phyloP scores from a whole-genome alignment of 768 basidiomycete species.

The Pisolithus microcarpus region DNA sequence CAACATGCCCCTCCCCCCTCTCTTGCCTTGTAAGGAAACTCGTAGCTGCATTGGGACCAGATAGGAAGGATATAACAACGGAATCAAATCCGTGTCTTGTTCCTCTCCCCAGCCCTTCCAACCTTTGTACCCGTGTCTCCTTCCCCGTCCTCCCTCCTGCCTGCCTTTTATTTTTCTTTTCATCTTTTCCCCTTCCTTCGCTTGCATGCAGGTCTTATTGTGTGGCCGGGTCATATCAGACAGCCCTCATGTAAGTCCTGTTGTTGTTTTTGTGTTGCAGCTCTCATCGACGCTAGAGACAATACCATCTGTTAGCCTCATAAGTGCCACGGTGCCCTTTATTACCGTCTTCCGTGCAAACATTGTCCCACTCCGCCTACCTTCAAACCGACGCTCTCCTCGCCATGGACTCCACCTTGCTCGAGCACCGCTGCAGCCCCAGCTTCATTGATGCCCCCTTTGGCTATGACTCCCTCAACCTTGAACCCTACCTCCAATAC shows the following conservation, averaged over 20 bases:
- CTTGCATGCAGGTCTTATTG: constrained; percentile 26
- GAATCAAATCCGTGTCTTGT: constrained; percentile 14
- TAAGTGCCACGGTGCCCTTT: constrained; percentile 26
- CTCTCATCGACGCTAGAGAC: neutral
- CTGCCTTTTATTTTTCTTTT: constrained; percentile 19
- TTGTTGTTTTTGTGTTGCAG: constrained; percentile 2
- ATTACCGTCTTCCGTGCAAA: constrained; percentile 41
- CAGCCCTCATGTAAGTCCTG: constrained; percentile 26
- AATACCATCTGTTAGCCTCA: constrained; percentile 9
- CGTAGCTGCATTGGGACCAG: constrained; percentile 1
- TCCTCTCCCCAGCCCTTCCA: neutral
- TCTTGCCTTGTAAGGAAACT: constrained; percentile 11
- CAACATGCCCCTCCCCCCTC: constrained; percentile 17
- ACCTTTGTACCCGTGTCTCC: constrained; percentile 16
- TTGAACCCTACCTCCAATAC: constrained; percentile 60
- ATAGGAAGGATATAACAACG: constrained; percentile 26
- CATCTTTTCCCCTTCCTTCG: constrained; percentile 18
- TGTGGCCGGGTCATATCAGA: constrained; percentile 27
- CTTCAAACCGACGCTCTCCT: constrained; percentile 9
- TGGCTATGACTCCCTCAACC: constrained; percentile 39
- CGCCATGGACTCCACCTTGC: constrained; percentile 43
- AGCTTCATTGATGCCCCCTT: constrained; percentile 44
- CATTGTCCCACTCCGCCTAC: constrained; percentile 16
- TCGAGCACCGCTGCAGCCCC: constrained; percentile 45
- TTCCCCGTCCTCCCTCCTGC: constrained; percentile 33